phyloP scores from a whole-genome alignment of 2,329 filamentous ascomycete genomes.

The Chalaropsis ovoidea region DNA sequence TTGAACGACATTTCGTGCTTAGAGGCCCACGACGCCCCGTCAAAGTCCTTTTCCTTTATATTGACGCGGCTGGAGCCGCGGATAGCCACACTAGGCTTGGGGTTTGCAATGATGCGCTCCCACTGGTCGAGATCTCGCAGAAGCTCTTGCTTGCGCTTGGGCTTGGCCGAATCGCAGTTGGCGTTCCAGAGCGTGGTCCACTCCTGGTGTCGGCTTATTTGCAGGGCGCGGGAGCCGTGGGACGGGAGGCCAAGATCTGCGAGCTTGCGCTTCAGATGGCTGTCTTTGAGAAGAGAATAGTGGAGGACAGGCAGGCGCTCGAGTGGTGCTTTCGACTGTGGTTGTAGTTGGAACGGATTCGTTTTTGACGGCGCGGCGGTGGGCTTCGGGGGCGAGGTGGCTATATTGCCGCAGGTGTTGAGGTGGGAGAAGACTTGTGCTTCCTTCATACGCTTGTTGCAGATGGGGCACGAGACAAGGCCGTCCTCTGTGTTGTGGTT shows the following conservation, averaged over 20 bases:
- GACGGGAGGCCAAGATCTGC: conserved; percentile 66
- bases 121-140: conserved; percentile 71
- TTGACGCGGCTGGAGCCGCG: conserved; percentile 29
- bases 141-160: conserved; percentile 60
- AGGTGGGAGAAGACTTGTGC: conserved; percentile 70
- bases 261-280: conserved; percentile 67
- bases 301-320: conserved; percentile 70
- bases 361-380: conserved; percentile 6
- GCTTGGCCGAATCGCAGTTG: conserved; percentile 75
- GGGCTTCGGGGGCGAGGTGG: conserved; percentile 20
- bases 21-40: conserved; percentile 62
- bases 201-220: conserved; percentile 76
- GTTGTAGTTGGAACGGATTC: conserved; percentile 27
- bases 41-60: conserved; percentile 82
- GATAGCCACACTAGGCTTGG: conserved; percentile 14
- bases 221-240: conserved; percentile 54
- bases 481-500: conserved; percentile 50
- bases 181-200: conserved; percentile 96
- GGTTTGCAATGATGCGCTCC: conserved; percentile 60
- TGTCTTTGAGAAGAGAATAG: conserved; percentile 79
- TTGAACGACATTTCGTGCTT: conserved; percentile 68
- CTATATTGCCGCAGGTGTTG: conserved; percentile 49
- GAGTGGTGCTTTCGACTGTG: conserved; percentile 30
- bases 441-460: conserved; percentile 67
- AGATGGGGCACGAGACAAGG: conserved; percentile 75